Base-by-base conservation (phyloP, 768 basidiomycete species). In the Boletus insuetus region DNA sequence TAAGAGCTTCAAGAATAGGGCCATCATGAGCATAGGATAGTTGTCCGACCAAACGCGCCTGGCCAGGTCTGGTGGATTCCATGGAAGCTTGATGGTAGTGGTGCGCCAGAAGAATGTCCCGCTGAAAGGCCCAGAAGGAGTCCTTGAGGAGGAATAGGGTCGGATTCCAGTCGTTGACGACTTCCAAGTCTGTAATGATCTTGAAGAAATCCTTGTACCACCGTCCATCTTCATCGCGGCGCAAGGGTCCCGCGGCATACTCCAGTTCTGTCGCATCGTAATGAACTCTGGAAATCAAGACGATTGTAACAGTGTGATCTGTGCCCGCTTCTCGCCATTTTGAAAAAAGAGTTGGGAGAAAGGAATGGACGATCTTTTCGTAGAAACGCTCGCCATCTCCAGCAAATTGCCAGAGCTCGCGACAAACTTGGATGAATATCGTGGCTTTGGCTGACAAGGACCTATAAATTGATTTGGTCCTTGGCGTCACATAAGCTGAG, bases 201-300 rank as follows among this genome's bases (percentile, higher is more conserved):
- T 96, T 94, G 82, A 85, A 98, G 64, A 95, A 96, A 68, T 97
- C 97, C 71, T 97, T 96, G 74, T 94, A 94, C 85, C 85, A 92
- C 46, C 76, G 74, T 11, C 85, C 87, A 44, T 85, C 79, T 51
- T 91, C 90, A 62, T 94, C 87, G 49, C 79, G 75, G 14, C 84
- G 79, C 45, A 98, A 75, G 7, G 90, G 91, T 2, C 92, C 91
- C 3, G 89, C 88, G 3, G 92, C 92, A 59, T 89, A 89, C 57
- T 83, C 82, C 45, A 90, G 79, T 69, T 94, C 92, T 6, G 82
- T 79, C 47, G 82, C 75, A 58, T 95, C 92, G 67, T 96, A 95
- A 68, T 84, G 88, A 16, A 98, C 91, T 44, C 97, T 83, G 3
- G 94, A 94, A 56, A 98, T 91, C 46, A 98, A 83, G 51, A 98